Percentiles rank a stretch among this genome's conserved stretches.
These are phyloP conservation scores for Mortierella sp. DNA, from an alignment of 371 early-diverging fungal species.

Conservation along the genomic window DNA sequence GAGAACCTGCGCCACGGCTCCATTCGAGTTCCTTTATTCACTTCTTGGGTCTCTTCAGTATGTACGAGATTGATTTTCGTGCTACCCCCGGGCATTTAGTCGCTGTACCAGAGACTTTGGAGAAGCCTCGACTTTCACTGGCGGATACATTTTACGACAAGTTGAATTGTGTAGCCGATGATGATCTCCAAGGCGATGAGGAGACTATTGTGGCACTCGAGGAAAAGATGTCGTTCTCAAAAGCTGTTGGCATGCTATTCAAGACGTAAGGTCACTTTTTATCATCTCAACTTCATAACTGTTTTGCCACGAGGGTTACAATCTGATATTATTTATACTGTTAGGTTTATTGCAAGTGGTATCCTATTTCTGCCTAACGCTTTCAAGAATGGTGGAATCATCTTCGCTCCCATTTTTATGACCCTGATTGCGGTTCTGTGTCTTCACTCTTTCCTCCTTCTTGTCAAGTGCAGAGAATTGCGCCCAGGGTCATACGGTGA, in stretches of 20 bases:
- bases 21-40: constrained; percentile 76
- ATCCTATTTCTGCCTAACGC: constrained; percentile 85
- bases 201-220: constrained; percentile 43
- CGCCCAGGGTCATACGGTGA: constrained; percentile 91
- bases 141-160: constrained; percentile 10
- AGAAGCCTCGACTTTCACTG: constrained; percentile 21
- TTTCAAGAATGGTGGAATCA: constrained; percentile 84
- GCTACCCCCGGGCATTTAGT: constrained; percentile 34
- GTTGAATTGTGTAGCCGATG: constrained; percentile 62
- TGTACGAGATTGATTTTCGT: constrained; percentile 67
- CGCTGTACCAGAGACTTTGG: constrained; percentile 31
- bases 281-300: background rate
- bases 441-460: constrained; percentile 75
- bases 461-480: constrained; percentile 74
- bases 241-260: constrained; percentile 54
- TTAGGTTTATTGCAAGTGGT: constrained; percentile 83
- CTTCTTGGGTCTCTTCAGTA: constrained; percentile 67
- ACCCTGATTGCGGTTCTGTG: constrained; percentile 74
- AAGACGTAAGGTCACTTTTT: constrained; percentile 35
- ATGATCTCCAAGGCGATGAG: constrained; percentile 64
- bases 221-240: constrained; percentile 52
- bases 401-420: constrained; percentile 76
- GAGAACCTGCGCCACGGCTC: constrained; percentile 43
- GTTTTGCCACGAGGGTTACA: background rate
- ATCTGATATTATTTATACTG: background rate